These are phyloP conservation scores for Gonapodya prolifera DNA, from an alignment of 192 early-diverging fungal species.

Conservation along the genomic window DNA sequence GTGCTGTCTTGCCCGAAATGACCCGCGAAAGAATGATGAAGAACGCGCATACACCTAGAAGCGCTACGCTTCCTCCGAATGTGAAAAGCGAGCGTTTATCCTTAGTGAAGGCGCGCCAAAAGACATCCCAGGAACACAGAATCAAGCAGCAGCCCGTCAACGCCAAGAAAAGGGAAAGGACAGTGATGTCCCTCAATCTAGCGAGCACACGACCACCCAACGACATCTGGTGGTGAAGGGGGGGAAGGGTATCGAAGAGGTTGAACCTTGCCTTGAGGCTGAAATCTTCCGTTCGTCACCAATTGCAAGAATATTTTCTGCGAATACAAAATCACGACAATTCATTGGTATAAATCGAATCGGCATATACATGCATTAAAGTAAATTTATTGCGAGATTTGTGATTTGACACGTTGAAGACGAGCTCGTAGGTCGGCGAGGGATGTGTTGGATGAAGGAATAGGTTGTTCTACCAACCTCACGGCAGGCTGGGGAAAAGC, in stretches of 20 bases:
- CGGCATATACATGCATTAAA: too few species aligned
- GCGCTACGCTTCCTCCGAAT: neutral
- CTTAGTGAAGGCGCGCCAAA: neutral
- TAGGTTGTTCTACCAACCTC: neutral
- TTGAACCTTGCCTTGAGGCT: too few species aligned
- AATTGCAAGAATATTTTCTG: too few species aligned
- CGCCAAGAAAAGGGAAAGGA: neutral
- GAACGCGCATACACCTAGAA: constrained; percentile 6
- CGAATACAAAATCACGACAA: too few species aligned
- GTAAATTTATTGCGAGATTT: constrained; percentile 4
- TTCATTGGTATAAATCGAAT: too few species aligned
- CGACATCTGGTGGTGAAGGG: neutral
- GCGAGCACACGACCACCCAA: neutral
- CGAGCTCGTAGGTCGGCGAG: neutral
- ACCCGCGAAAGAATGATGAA: constrained; percentile 17
- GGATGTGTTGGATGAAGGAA: neutral
- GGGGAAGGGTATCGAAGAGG: neutral
- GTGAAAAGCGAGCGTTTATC: constrained; percentile 4
- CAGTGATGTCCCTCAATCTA: neutral
- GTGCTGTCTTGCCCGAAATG: constrained; percentile 12
- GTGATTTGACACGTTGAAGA: neutral
- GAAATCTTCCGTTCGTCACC: too few species aligned
- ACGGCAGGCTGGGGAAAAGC: too few species aligned
- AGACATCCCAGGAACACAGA: neutral
- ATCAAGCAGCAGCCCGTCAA: neutral